Base-by-base conservation (phyloP, 306 rosid species). In the Astragalus glycyphyllos region DNA sequence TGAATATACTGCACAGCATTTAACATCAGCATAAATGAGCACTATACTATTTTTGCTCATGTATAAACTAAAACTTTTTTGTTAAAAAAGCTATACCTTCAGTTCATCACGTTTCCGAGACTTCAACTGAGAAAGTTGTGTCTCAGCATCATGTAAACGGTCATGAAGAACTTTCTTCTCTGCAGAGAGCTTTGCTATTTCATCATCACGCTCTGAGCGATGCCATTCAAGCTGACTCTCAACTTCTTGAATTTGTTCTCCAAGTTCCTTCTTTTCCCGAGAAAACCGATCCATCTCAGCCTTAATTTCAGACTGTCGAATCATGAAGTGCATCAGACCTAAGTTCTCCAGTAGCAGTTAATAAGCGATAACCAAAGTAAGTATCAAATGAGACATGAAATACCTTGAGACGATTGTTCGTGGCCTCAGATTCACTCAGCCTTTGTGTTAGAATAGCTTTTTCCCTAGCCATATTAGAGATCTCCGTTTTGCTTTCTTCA, bases 161-260 rank as follows among this genome's bases (percentile, higher is more conserved):
- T 95, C 97, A 65, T 91, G 97, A 55, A 95, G 85, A 78, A 78
- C 86, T 85, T 95, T 95, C 84, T 88, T 95, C 81, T 95, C 99
- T 4, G 90, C 64, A 59, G 86, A 79, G 63, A 86, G 87, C 86
- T 86, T 95, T 61, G 44, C 73, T 10, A 81, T 82, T 77, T 87
- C 96, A 56, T 95, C 99, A 58, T 95, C 99, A 66, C 96, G 90
- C 86, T 95, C 99, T 26, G 99, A 87, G 72, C 96, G 97, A 46
- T 80, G 80, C 99, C 99, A 95, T 74, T 91, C 99, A 72, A 95
- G 97, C 91, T 95, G 99, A 78, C 96, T 91, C 86, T 91, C 99
- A 63, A 86, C 77, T 73, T 95, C 96, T 71, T 86, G 99, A 38
- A 85, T 51, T 56, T 83, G 99, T 51, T 91, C 97, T 31, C 77